A percentile compares a stretch with the other conserved stretches of the same genome.
Conservation (phyloP, 2,329 filamentous ascomycete genomes). For the Cordyceps cicadae region DNA sequence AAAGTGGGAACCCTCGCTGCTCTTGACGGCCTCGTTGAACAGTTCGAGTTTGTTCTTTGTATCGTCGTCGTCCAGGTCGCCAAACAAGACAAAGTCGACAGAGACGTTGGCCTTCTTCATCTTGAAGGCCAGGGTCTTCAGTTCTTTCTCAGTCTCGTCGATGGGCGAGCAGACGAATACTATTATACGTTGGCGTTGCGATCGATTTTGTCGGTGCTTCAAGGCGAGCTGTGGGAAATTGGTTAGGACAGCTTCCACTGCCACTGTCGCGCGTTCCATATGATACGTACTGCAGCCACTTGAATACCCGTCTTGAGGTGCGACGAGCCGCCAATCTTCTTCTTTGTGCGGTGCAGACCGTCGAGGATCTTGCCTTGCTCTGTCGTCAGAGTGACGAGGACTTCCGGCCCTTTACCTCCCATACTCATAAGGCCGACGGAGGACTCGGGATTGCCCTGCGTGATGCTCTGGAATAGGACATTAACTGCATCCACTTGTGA, state of each 20-base stretch:
- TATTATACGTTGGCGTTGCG: slow-evolving; percentile 91
- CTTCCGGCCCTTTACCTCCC: slow-evolving; percentile 95
- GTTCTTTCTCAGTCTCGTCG: slow-evolving; percentile 77
- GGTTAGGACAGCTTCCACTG: slow-evolving; percentile 60
- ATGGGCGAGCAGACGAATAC: slow-evolving; percentile 94
- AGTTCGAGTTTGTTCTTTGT: slow-evolving; percentile 85
- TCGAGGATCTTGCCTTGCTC: slow-evolving; percentile 95
- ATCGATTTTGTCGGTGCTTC: slow-evolving; percentile 97
- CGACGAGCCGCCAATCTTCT: slow-evolving; percentile 81
- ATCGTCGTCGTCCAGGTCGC: slow-evolving; percentile 82
- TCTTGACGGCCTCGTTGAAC: slow-evolving; percentile 90
- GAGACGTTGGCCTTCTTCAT: slow-evolving; percentile 98
- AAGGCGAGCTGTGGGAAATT: slow-evolving; percentile 62
- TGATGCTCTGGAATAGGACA: slow-evolving; percentile 92
- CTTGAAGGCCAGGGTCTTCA: slow-evolving; percentile 86
- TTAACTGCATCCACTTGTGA: slow-evolving; percentile 92
- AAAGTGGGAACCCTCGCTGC: slow-evolving; percentile 82
- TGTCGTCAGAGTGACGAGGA: slow-evolving; percentile 89
- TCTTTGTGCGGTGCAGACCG: slow-evolving; percentile 78
- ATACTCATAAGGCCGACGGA: slow-evolving; percentile 98
- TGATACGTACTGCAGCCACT: slow-evolving; percentile 70
- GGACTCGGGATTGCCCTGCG: slow-evolving; percentile 89
- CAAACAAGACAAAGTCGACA: slow-evolving; percentile 92
- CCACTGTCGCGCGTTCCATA: background rate
- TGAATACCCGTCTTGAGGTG: slow-evolving; percentile 92